A percentile compares a stretch with the other conserved stretches of the same genome.
Conservation (phyloP, 2,329 filamentous ascomycete species). For the Blumeriella jaapii region DNA sequence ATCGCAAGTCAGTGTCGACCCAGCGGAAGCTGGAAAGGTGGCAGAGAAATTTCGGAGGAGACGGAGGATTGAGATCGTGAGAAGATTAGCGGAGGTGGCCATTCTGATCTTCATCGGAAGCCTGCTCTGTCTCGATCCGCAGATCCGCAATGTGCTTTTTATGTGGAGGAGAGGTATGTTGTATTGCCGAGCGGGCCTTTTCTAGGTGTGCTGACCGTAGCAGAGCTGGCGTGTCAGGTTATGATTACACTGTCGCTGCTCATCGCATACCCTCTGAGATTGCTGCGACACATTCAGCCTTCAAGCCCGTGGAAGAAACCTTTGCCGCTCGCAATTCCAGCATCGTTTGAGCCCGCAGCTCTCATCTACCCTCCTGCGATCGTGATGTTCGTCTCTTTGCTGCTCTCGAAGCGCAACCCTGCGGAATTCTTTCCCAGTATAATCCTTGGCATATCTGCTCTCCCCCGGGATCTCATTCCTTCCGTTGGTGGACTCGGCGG, state of each 20-base stretch:
- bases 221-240: constrained; percentile 24
- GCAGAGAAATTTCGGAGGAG: constrained; percentile 30
- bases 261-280: constrained; percentile 46
- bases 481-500: constrained; percentile 41
- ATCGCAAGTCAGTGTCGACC: constrained; percentile 5
- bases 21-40: constrained; percentile 16
- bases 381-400: constrained; percentile 64
- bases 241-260: constrained; percentile 31
- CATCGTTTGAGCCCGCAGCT: constrained; percentile 81
- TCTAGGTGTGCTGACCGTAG: constrained; percentile 13
- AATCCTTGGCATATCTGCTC: constrained; percentile 64
- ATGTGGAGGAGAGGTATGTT: constrained; percentile 39
- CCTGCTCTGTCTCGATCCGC: constrained; percentile 33
- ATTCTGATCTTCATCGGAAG: constrained; percentile 39
- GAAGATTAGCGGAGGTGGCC: constrained; percentile 40
- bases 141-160: constrained; percentile 35
- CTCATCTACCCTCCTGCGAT: constrained; percentile 75
- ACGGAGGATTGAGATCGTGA: constrained; percentile 38
- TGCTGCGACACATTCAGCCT: constrained; percentile 34
- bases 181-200: neutral
- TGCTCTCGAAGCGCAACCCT: constrained; percentile 52
- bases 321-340: constrained; percentile 43
- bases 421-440: constrained; percentile 64
- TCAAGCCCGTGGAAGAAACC: constrained; percentile 16
- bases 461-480: constrained; percentile 65